phyloP scores from a whole-genome alignment of 805 yeast species.

The Vanderwaltozyma yarrowii region DNA sequence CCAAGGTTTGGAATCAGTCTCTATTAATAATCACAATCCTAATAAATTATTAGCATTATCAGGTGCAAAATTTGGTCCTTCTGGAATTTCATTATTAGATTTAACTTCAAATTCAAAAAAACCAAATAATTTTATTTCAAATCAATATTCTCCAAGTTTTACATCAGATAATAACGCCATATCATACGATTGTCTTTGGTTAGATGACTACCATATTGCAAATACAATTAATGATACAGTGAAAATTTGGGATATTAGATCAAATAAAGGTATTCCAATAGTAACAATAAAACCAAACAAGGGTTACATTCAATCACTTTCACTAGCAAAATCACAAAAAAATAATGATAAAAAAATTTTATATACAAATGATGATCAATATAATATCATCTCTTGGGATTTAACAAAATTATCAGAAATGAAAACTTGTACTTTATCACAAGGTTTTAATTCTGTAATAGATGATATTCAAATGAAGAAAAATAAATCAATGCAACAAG shows the following conservation, averaged over 20 bases:
- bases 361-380: constrained; percentile 16
- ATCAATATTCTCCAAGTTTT: constrained; percentile 12
- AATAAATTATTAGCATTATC: constrained; percentile 40
- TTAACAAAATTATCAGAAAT: constrained; percentile 9
- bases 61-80: constrained; percentile 50
- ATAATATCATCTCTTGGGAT: constrained; percentile 21
- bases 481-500: too few species aligned
- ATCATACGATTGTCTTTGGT: constrained; percentile 16
- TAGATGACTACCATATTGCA: constrained; percentile 16
- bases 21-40: constrained; percentile 19
- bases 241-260: constrained; percentile 21
- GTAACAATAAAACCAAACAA: constrained; percentile 14
- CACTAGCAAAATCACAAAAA: constrained; percentile 3
- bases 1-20: constrained; percentile 16
- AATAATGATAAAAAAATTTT: constrained; percentile 6
- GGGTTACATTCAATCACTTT: constrained; percentile 15
- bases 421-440: constrained; percentile 13
- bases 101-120: constrained; percentile 34
- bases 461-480: constrained; percentile 2
- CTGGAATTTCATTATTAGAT: constrained; percentile 70
- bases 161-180: constrained; percentile 2
- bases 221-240: constrained; percentile 14
- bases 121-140: constrained; percentile 10
- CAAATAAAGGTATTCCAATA: constrained; percentile 12
- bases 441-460: constrained; percentile 13